Evolutionary conservation across 176 grass and related monocot genomes (phyloP).

Genomic region (bread wheat (Triticum aestivum)): IWGSC_CS_RefSeq_v2.1 NC_057794.1:192033957-192034456

Average conservation of each 20-base stretch:
- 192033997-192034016: constrained; percentile 61
- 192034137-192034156: constrained; percentile 78
- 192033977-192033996: constrained; percentile 79
- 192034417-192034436: constrained; percentile 98
- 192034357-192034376: constrained; percentile 77
- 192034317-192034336: constrained; percentile 55
- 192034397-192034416: constrained; percentile 89
- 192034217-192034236: constrained; percentile 22
- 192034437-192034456: constrained; percentile 99
- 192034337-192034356: constrained; percentile 75
- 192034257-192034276: constrained; percentile 87
- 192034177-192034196: constrained; percentile 5
- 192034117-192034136: constrained; percentile 98
- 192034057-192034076: constrained; percentile 55
- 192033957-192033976: constrained; percentile 96
- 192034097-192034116: constrained; percentile 82
- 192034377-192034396: constrained; percentile 81
- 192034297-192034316: constrained; percentile 42
- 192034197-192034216: constrained; percentile 13
- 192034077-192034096: constrained; percentile 43
- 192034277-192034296: constrained; percentile 81
- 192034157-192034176: constrained; percentile 61
- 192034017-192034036: constrained; percentile 86
- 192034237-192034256: constrained; percentile 82
- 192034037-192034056: constrained; percentile 49